phyloP scores from a whole-genome alignment of 2,329 filamentous ascomycete genomes.

The Epichloe scottii region DNA sequence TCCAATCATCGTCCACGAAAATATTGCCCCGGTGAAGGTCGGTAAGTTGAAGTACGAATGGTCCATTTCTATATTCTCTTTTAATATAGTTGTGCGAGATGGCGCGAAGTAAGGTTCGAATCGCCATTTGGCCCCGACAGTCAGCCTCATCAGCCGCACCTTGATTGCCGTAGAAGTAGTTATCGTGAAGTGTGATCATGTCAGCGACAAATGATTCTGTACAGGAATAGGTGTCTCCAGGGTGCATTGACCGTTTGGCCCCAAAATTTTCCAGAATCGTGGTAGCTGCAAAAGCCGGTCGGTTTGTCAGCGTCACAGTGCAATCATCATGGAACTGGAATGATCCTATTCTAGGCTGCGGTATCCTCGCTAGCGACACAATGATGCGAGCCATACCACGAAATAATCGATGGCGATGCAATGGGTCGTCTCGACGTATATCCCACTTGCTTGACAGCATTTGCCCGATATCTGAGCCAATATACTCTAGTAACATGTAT shows the following conservation, averaged over 20 bases:
- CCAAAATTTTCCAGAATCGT: constrained; percentile 22
- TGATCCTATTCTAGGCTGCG: constrained; percentile 17
- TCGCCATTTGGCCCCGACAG: constrained; percentile 18
- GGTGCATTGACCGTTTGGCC: constrained; percentile 16
- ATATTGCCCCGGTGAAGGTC: constrained; percentile 23
- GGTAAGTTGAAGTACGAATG: constrained; percentile 17
- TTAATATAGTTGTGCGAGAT: constrained; percentile 14
- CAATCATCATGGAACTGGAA: constrained; percentile 18
- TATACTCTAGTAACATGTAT: constrained; percentile 17
- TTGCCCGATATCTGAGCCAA: constrained; percentile 12
- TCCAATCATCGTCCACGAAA: constrained; percentile 23
- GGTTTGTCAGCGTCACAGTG: constrained; percentile 16
- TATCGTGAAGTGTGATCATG: constrained; percentile 14
- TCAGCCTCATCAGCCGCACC: constrained; percentile 14
- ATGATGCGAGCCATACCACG: constrained; percentile 16
- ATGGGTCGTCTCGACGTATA: constrained; percentile 5
- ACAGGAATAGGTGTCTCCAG: constrained; percentile 17
- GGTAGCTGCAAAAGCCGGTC: constrained; percentile 13
- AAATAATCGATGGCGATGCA: constrained; percentile 15
- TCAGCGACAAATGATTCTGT: constrained; percentile 16
- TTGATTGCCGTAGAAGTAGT: constrained; percentile 13
- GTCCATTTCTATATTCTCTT: constrained; percentile 13
- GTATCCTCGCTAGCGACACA: constrained; percentile 16
- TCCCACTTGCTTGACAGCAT: constrained; percentile 17
- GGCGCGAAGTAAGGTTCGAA: constrained; percentile 12